phyloP scores from a whole-genome alignment of 2,329 filamentous ascomycete genomes.

The Emergomyces africanus region DNA sequence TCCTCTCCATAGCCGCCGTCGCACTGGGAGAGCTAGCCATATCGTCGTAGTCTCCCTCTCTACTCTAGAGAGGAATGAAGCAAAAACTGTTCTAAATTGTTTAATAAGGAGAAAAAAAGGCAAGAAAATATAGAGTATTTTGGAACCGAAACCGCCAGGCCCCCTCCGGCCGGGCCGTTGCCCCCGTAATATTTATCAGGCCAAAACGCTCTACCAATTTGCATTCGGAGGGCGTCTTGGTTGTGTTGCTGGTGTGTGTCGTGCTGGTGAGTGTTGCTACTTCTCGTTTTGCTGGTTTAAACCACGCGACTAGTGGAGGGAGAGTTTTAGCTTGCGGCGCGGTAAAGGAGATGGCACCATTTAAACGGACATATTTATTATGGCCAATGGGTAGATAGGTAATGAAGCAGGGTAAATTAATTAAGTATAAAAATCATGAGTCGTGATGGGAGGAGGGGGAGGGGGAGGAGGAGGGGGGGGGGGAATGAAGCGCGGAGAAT shows the following conservation, averaged over 20 bases:
- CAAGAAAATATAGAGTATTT: not conserved
- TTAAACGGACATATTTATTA: not conserved
- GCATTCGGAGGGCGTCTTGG: not conserved
- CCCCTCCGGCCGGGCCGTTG: not conserved
- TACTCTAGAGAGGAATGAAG: not conserved
- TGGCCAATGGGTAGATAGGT: not conserved
- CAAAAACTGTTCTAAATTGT: not conserved
- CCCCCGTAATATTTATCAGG: not conserved
- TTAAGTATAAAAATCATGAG: not conserved
- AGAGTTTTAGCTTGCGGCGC: not conserved
- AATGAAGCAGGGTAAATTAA: not conserved
- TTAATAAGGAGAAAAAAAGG: not conserved
- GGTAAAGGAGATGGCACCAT: not conserved
- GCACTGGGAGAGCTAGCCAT: not conserved
- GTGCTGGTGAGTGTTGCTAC: not conserved
- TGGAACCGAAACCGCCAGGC: not conserved
- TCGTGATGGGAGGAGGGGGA: not conserved
- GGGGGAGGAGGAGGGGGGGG: not conserved
- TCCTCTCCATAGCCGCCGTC: constrained; percentile 27
- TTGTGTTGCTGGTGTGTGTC: not conserved
- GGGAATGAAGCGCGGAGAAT: not conserved
- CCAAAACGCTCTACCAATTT: not conserved
- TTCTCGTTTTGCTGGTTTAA: not conserved
- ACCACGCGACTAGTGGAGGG: not conserved
- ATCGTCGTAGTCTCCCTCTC: not conserved